Evolutionary conservation across 345 rosid genomes (phyloP), one percentile per base, ranked within the genome.

Genomic region (Eucalyptus paniculata): DNA sequence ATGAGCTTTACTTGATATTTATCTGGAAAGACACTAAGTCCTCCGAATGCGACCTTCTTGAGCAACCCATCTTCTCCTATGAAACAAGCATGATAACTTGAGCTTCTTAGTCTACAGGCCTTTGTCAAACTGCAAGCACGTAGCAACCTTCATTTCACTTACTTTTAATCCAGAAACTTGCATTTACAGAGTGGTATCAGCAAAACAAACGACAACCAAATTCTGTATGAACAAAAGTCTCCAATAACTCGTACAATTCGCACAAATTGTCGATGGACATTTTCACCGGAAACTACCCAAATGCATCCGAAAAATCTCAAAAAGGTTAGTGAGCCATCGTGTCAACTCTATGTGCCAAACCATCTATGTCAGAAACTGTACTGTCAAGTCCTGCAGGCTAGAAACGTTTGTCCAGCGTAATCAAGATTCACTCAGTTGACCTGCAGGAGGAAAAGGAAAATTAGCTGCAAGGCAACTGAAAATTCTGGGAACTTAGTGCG

Each of bases 401-500:
- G 54, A 17, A 17, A 34, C 81, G 11, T 7, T 1, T 0, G 11
- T 4, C 26, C 28, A 72, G 14, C 82, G 12, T 3, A 17, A 8
- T 37, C 45, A 37, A 72, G 47, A 37, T 21, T 11, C 85, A 40
- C 47, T 2, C 23, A 94, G 94, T 97, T 96, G 86, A 97, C 97
- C 90, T 91, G 92, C 85, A 6, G 47, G 83, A 77, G 47, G 56
- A 86, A 49, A 86, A 62, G 50, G 53, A 87, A 51, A 32, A 50
- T 56, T 32, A 86, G 62, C 62, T 0, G 88, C 12, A 0, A 2
- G 45, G 67, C 88, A 23, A 50, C 62, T 0, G 28, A 32, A 86
- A n/a, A 12, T 16, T 15, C 2, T 16, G 32, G 50, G 50, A 4
- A 24, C 26, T 65, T 23, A 44, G 40, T 21, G 28, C 1, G 62